Conservation (phyloP, 805 yeast genomes). For the Zygoascus bituminiphila region DNA sequence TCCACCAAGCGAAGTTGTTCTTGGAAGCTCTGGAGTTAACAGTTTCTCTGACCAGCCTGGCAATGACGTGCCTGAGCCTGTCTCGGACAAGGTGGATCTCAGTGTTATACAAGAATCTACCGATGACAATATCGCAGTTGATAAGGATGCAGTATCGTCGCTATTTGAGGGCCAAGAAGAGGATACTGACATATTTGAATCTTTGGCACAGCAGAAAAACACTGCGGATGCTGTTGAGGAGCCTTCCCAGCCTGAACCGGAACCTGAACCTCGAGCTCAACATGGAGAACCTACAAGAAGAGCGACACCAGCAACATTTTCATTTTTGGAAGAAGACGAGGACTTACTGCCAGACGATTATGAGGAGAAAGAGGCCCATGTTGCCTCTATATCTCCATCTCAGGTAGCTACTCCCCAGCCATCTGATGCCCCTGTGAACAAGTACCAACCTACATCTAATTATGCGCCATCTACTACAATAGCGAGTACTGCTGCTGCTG, state of each 20-base stretch:
- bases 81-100: neutral
- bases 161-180: neutral
- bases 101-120: neutral
- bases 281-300: neutral
- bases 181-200: neutral
- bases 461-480: constrained; percentile 4
- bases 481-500: constrained; percentile 7
- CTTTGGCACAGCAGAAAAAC: neutral
- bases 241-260: neutral
- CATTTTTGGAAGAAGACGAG: constrained; percentile 29
- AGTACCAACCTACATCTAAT: neutral
- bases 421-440: neutral
- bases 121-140: neutral
- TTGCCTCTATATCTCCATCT: constrained; percentile 3
- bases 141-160: neutral
- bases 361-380: constrained; percentile 3
- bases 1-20: neutral
- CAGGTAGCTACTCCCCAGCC: neutral
- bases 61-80: neutral
- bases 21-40: neutral
- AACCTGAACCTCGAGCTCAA: neutral
- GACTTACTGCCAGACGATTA: constrained; percentile 28
- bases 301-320: constrained; percentile 14
- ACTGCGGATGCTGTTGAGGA: neutral
- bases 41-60: neutral